A percentile compares a stretch with the other conserved stretches of the same genome.
Conservation (phyloP, 163 green algal genomes). For the Chlamydomonas reinhardtii region DNA sequence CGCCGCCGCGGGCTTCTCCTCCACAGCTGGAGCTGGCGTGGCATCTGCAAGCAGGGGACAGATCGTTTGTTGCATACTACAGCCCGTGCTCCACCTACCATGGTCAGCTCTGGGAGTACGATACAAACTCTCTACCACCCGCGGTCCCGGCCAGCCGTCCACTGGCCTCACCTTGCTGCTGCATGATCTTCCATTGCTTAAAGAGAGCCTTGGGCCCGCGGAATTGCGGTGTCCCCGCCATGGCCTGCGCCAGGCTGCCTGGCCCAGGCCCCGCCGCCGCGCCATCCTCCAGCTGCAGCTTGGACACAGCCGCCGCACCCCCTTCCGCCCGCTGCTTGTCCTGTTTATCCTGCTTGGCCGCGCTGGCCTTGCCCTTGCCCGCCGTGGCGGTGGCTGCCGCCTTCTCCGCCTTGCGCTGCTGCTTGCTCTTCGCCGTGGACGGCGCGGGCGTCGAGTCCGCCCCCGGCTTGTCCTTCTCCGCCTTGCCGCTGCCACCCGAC, state of each 20-base stretch:
- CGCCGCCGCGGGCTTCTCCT: conserved; percentile 31
- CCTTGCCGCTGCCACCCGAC: conserved; percentile 16
- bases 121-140: too few species aligned
- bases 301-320: neutral
- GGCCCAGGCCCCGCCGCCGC: neutral
- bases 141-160: too few species aligned
- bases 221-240: conserved; percentile 7
- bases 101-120: too few species aligned
- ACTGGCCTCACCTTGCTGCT: conserved; percentile 54
- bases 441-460: conserved; percentile 4
- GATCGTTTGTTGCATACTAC: too few species aligned
- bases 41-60: conserved; percentile 28
- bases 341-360: conserved; percentile 26
- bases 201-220: conserved; percentile 66
- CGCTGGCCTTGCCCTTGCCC: neutral
- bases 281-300: conserved; percentile 17
- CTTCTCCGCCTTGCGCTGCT: conserved; percentile 44
- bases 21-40: neutral
- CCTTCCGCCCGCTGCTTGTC: neutral
- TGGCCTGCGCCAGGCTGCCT: neutral
- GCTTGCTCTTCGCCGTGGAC: conserved; percentile 25
- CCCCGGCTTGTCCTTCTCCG: conserved; percentile 36
- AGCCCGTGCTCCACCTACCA: too few species aligned
- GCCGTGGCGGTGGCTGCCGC: neutral
- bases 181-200: conserved; percentile 66